These are phyloP conservation scores for Lentinula lateritia DNA, from an alignment of 768 basidiomycete species.

Conservation along the genomic window DNA sequence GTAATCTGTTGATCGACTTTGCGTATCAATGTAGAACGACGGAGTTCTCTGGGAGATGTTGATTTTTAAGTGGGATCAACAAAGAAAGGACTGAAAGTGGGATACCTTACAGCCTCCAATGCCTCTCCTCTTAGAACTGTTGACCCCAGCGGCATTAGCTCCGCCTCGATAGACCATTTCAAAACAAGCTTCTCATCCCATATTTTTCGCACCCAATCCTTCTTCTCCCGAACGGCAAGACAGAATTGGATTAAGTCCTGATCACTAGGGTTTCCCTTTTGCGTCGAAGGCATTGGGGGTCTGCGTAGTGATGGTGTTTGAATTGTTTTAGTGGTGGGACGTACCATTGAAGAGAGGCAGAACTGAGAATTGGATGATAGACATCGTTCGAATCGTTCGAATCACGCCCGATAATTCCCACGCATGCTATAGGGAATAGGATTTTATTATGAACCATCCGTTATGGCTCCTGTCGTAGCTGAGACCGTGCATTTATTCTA, in stretches of 20 bases:
- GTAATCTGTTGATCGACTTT: neutral
- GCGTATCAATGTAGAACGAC: neutral
- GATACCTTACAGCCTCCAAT: neutral
- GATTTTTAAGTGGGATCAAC: too few species aligned
- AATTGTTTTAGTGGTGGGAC: too few species aligned
- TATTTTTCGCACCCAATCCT: neutral
- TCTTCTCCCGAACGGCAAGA: neutral
- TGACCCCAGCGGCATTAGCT: neutral
- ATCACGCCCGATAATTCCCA: too few species aligned
- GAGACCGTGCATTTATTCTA: too few species aligned
- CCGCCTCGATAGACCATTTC: slow-evolving; percentile 3
- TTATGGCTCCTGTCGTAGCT: too few species aligned
- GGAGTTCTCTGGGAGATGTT: neutral
- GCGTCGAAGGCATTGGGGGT: too few species aligned
- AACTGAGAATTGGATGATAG: too few species aligned
- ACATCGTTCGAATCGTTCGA: too few species aligned
- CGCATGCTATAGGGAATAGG: too few species aligned
- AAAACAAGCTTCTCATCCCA: neutral
- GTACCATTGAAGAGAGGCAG: too few species aligned
- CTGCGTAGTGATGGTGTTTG: too few species aligned
- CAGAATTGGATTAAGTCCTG: neutral
- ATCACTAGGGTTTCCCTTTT: neutral
- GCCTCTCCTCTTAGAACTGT: neutral
- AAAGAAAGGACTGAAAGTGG: neutral
- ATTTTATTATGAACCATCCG: too few species aligned